These are phyloP conservation scores for Trichoderma breve DNA, from an alignment of 2,329 filamentous ascomycete species.

Conservation along the genomic window DNA sequence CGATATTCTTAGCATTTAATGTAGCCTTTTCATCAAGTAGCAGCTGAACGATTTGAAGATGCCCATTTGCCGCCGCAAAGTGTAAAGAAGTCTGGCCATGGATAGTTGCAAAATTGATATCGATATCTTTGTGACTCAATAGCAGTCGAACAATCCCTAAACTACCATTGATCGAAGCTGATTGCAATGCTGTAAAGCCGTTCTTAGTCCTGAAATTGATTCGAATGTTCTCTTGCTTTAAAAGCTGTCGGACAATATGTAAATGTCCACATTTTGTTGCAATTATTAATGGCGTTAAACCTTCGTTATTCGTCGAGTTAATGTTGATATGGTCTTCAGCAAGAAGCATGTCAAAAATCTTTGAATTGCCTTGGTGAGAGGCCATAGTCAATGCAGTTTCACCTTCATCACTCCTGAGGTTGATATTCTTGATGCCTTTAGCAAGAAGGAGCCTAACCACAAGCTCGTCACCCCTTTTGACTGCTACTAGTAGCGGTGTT, in stretches of 20 bases:
- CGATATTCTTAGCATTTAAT: no score
- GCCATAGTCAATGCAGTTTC: not conserved
- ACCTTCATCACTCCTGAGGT: not conserved
- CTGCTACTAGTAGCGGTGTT: not conserved
- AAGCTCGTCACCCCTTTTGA: not conserved
- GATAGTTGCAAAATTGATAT: no score
- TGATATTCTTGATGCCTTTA: not conserved
- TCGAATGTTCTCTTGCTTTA: not conserved
- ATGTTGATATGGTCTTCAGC: not conserved
- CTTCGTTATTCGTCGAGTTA: not conserved
- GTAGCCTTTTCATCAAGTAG: not conserved
- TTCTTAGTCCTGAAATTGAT: not conserved
- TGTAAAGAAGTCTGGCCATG: no score
- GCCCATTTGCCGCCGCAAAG: no score
- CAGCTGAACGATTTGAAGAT: not conserved
- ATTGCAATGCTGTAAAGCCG: not conserved
- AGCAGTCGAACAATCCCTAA: no score
- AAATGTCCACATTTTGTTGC: not conserved
- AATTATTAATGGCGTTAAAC: not conserved
- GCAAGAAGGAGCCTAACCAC: not conserved
- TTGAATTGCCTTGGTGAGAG: not conserved
- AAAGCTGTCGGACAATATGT: not conserved
- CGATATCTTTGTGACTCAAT: no score
- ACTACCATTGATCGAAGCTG: not conserved
- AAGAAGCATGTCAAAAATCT: not conserved